Conservation (phyloP, 129 eudicot species). For the Mikania micrantha region DNA sequence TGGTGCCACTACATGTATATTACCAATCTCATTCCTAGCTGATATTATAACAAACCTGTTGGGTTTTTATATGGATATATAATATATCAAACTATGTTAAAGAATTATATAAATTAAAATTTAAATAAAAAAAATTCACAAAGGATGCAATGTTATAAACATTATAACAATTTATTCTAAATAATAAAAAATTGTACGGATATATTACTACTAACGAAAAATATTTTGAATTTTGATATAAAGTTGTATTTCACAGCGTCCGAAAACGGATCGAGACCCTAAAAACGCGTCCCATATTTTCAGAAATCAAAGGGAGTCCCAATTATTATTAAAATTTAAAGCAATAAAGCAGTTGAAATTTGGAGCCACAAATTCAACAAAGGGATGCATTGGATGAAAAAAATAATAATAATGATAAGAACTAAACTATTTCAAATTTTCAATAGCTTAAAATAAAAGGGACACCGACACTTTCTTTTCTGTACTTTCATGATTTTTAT, state of each 20-base stretch:
- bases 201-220: background rate
- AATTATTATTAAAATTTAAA: too few species aligned
- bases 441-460: slow-evolving; percentile 11
- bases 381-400: slow-evolving; percentile 24
- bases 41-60: too few species aligned
- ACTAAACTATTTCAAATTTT: too few species aligned
- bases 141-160: too few species aligned
- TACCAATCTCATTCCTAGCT: too few species aligned
- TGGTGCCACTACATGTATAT: too few species aligned
- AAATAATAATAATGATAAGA: too few species aligned
- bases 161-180: background rate
- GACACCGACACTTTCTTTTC: slow-evolving; percentile 23
- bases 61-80: too few species aligned
- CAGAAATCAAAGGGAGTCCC: too few species aligned
- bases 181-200: background rate
- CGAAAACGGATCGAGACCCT: slow-evolving; percentile 21
- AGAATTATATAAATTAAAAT: too few species aligned
- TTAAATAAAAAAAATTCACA: too few species aligned
- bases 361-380: slow-evolving; percentile 30
- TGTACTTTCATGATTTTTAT: slow-evolving; percentile 7
- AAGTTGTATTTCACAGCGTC: background rate
- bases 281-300: slow-evolving; percentile 5
- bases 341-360: slow-evolving; percentile 29
- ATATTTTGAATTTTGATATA: background rate
- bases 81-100: too few species aligned